A percentile compares a stretch with the other conserved stretches of the same genome.
Conservation (phyloP, 169 alveolate genomes). For the Theileria luwenshuni region DNA sequence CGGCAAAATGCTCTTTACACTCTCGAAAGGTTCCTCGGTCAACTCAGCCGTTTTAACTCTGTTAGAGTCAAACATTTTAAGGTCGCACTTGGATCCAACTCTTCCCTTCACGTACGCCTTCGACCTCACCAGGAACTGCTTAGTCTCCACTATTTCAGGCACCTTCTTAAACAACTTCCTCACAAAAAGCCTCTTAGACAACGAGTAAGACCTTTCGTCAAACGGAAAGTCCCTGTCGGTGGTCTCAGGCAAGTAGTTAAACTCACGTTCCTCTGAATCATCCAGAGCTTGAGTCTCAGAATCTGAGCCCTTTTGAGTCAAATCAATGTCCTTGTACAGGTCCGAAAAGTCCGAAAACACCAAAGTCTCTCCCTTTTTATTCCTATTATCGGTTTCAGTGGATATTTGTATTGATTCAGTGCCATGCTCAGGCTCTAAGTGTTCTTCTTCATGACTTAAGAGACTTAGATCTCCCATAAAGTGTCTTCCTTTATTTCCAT, state of each 20-base stretch:
- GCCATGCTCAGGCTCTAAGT: too few species aligned
- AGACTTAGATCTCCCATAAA: too few species aligned
- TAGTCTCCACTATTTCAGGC: conserved; percentile 61
- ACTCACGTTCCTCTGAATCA: too few species aligned
- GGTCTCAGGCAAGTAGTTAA: too few species aligned
- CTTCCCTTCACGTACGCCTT: conserved; percentile 69
- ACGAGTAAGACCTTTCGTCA: conserved; percentile 1
- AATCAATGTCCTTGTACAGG: conserved; percentile 25
- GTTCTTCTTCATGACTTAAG: too few species aligned
- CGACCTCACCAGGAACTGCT: conserved; percentile 42
- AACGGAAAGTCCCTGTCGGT: conserved; percentile 2
- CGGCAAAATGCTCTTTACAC: conserved; percentile 36
- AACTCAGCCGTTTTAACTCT: conserved; percentile 37
- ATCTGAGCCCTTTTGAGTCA: too few species aligned
- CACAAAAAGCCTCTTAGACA: conserved; percentile 39
- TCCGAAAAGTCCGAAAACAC: conserved; percentile 37
- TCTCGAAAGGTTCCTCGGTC: conserved; percentile 2
- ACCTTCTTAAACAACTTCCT: conserved; percentile 54
- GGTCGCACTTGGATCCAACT: conserved; percentile 52
- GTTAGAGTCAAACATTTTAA: conserved; percentile 53
- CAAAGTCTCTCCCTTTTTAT: not conserved
- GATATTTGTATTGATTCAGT: too few species aligned
- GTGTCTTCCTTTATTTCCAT: too few species aligned
- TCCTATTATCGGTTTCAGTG: too few species aligned
- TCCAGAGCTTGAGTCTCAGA: too few species aligned